Conservation (phyloP, 169 alveolate genomes). For the Cryptosporidium canis region DNA sequence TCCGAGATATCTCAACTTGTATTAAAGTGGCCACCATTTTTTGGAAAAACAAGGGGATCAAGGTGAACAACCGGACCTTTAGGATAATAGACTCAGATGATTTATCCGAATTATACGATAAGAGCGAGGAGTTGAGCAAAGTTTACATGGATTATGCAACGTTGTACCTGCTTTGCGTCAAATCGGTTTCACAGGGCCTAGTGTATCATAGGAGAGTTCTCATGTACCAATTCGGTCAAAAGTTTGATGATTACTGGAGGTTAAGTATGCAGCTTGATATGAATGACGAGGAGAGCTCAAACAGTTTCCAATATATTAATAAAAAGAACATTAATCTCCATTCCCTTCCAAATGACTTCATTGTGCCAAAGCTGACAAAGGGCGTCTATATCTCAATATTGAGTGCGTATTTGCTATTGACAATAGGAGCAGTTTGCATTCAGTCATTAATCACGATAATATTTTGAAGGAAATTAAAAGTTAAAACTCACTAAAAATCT, state of each 20-base stretch:
- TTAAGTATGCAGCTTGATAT: neutral
- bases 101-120: conserved; percentile 3
- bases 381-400: neutral
- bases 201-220: conserved; percentile 26
- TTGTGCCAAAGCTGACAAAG: conserved; percentile 16
- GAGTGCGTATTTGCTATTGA: neutral
- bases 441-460: conserved; percentile 4
- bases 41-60: conserved; percentile 29
- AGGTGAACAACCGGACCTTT: conserved; percentile 24
- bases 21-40: conserved; percentile 28
- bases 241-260: conserved; percentile 14
- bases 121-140: conserved; percentile 13
- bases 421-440: conserved; percentile 9
- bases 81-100: conserved; percentile 13
- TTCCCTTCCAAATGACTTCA: conserved; percentile 44
- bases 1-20: conserved; percentile 30
- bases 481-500: conserved; percentile 16
- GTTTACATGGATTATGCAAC: conserved; percentile 56
- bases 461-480: neutral
- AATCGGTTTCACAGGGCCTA: conserved; percentile 16
- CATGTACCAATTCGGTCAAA: neutral
- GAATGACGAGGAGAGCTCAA: conserved; percentile 10
- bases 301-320: conserved; percentile 38
- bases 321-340: conserved; percentile 28
- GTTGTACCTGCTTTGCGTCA: conserved; percentile 28